Evolutionary conservation across 2,329 filamentous ascomycete species (phyloP).

Genomic region (Bipolaris cookei): DNA sequence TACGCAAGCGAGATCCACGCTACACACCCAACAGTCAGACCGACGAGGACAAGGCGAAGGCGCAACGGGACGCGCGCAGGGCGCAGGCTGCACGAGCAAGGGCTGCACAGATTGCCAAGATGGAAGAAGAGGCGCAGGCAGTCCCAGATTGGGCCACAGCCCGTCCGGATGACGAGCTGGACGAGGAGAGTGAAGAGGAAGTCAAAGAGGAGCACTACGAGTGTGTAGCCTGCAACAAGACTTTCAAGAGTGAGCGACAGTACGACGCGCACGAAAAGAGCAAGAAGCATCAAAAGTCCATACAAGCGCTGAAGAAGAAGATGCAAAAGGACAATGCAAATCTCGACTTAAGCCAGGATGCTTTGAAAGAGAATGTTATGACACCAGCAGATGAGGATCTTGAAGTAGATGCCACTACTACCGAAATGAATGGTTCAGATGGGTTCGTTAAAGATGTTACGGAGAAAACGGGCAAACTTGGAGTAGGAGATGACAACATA

Average conservation of each 20-base stretch:
- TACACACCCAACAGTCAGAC: slow-evolving; percentile 78
- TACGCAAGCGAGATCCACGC: slow-evolving; percentile 87
- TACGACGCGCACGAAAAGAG: slow-evolving; percentile 91
- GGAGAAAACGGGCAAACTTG: slow-evolving; percentile 22
- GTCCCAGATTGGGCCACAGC: slow-evolving; percentile 78
- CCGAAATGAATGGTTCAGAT: slow-evolving; percentile 50
- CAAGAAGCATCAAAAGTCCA: slow-evolving; percentile 91
- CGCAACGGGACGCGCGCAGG: slow-evolving; percentile 76
- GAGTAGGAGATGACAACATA: slow-evolving; percentile 17
- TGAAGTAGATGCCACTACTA: slow-evolving; percentile 10
- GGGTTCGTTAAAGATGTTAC: slow-evolving; percentile 26
- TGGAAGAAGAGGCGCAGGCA: slow-evolving; percentile 67
- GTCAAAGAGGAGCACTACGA: slow-evolving; percentile 62
- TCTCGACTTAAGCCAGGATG: slow-evolving; percentile 55
- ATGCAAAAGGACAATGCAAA: slow-evolving; percentile 81
- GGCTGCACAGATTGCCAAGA: slow-evolving; percentile 78
- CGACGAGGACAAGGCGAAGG: slow-evolving; percentile 79
- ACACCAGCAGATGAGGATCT: slow-evolving; percentile 44
- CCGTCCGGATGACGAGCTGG: slow-evolving; percentile 61
- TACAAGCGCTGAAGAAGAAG: slow-evolving; percentile 78
- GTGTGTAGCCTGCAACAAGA: slow-evolving; percentile 68
- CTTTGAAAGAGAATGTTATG: slow-evolving; percentile 41
- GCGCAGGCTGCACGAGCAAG: slow-evolving; percentile 84
- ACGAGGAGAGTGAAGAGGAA: slow-evolving; percentile 61
- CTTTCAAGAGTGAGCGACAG: slow-evolving; percentile 89